Evolutionary conservation across 2,329 filamentous ascomycete genomes (phyloP).

Genomic region (Paecilomyces sp.): DNA sequence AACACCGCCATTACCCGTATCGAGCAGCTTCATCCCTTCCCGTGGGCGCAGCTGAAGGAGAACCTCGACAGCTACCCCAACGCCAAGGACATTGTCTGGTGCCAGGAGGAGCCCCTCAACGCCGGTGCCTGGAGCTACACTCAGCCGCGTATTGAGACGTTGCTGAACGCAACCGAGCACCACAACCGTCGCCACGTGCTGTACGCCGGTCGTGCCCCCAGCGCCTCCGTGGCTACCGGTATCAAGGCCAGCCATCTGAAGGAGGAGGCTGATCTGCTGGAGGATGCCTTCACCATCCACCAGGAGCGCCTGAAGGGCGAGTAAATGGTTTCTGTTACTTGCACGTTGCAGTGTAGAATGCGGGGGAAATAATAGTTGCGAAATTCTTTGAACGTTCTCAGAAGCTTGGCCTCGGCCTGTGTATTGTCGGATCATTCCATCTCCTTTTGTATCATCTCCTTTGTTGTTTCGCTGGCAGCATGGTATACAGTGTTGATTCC

Average conservation of each 20-base stretch:
- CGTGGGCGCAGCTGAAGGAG: conserved; percentile 92
- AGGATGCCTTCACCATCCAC: conserved; percentile 56
- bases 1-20: conserved; percentile 91
- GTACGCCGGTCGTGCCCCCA: conserved; percentile 92
- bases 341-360: background rate
- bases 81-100: conserved; percentile 95
- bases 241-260: conserved; percentile 80
- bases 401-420: background rate
- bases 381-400: background rate
- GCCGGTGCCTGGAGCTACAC: conserved; percentile 94
- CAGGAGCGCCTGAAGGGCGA: conserved; percentile 62
- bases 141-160: conserved; percentile 94
- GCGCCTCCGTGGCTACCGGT: conserved; percentile 88
- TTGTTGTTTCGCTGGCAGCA: background rate
- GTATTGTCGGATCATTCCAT: background rate
- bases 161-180: conserved; percentile 86
- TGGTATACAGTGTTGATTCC: background rate
- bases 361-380: background rate
- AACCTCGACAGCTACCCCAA: conserved; percentile 97
- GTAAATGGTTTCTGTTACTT: conserved; percentile 29
- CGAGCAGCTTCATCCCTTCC: conserved; percentile 98
- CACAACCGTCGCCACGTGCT: conserved; percentile 92
- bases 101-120: conserved; percentile 95
- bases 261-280: conserved; percentile 81
- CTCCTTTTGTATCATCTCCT: background rate